Evolutionary conservation across 345 rosid species (phyloP), one percentile per base, ranked within the genome.

Genomic region (Pugionium cornutum): DNA sequence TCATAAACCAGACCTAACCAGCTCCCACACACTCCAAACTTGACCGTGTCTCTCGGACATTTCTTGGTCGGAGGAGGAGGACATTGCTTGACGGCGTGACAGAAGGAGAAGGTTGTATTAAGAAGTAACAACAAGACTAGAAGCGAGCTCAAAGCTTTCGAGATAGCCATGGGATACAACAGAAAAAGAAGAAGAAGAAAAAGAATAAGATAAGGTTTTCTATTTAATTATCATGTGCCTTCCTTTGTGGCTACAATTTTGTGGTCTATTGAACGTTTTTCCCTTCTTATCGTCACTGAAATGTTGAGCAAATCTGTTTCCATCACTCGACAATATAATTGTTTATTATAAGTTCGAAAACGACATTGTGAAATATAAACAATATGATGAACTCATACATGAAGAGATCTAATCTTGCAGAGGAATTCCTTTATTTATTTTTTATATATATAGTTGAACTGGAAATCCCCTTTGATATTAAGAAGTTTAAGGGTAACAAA

Each of bases 1-100:
- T 88, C 94, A 28, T 67, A 55, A 67, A 86, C 84, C 77, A 88
- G 57, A 51, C 92, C 92, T 48, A 88, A 72, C 92, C 92, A 84
- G 83, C 85, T 84, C 28, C 95, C 92, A 56, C 96, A 88, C 9
- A 78, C 89, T 9, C 96, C 96, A 33, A 83, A 83, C 74, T 84
- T 88, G 2, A 85, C 69, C 27, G 80, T 78, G 56, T 91, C 89
- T 53, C 47, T 71, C 25, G 96, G 87, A 81, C 98, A 74, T 27
- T 53, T 52, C 44, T 55, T 56, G 41, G 9, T 11, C 4, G 65
- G 62, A 51, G 72, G 47, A 10, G 68, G 76, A 51, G 71, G 59
- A 47, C 76, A 65, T 30, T 50, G 66, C 66, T 66, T 66, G 54
- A 10, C 61, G 34, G 80, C 78, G 62, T 76, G 76, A n/a, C 77